Conservation (phyloP, 2,329 filamentous ascomycete genomes). For the Aspergillus sp. region DNA sequence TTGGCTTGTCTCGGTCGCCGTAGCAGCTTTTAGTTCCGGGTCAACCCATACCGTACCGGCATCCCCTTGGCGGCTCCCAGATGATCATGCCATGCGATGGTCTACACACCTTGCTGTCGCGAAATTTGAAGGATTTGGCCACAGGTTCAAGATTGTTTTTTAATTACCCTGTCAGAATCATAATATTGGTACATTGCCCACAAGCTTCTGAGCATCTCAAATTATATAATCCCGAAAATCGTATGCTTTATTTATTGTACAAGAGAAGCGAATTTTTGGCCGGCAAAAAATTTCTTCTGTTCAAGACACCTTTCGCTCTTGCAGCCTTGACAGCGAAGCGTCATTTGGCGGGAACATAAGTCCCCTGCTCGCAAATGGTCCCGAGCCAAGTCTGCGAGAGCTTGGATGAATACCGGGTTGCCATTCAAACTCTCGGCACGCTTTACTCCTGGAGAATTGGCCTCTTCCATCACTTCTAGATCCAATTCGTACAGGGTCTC, state of each 20-base stretch:
- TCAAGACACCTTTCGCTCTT: slow-evolving; percentile 84
- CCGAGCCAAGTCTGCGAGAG: slow-evolving; percentile 82
- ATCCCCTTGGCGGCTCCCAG: neutral
- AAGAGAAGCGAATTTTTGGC: slow-evolving; percentile 35
- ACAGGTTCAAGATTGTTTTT: neutral
- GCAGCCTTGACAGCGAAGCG: slow-evolving; percentile 87
- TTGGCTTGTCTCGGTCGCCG: slow-evolving; percentile 16
- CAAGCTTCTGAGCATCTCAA: neutral
- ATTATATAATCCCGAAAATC: neutral
- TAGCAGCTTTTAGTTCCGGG: slow-evolving; percentile 9
- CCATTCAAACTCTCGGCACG: slow-evolving; percentile 90
- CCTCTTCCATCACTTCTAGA: slow-evolving; percentile 87
- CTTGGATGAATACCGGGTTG: slow-evolving; percentile 84
- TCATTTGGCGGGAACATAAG: slow-evolving; percentile 81
- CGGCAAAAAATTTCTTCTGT: slow-evolving; percentile 64
- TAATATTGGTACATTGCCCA: neutral
- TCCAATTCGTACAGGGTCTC: slow-evolving; percentile 95
- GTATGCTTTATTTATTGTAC: slow-evolving; percentile 31
- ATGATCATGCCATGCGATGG: neutral
- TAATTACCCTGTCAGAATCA: neutral
- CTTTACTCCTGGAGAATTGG: slow-evolving; percentile 76
- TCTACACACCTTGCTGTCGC: too few relatives aligned
- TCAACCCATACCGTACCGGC: slow-evolving; percentile 5
- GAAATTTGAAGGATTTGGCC: neutral
- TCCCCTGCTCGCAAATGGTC: slow-evolving; percentile 70